Evolutionary conservation across 1,139 yeast species (phyloP).

Genomic region (Arxiozyma telluris): DNA sequence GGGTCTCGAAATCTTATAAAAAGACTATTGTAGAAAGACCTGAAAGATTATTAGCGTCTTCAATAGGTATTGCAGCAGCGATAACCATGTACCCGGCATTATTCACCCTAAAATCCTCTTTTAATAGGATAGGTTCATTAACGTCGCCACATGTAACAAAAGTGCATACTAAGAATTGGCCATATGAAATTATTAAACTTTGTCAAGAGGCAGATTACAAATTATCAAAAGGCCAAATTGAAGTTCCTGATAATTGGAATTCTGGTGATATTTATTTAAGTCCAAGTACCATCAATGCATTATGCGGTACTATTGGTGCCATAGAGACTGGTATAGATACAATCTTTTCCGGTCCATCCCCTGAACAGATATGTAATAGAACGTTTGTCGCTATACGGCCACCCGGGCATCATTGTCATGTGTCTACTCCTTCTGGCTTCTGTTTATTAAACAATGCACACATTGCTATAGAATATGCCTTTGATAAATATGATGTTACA

Average conservation of each 20-base stretch:
- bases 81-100: slow-evolving; percentile 58
- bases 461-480: slow-evolving; percentile 74
- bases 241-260: slow-evolving; percentile 78
- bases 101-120: slow-evolving; percentile 42
- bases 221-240: slow-evolving; percentile 48
- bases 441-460: slow-evolving; percentile 78
- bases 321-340: slow-evolving; percentile 65
- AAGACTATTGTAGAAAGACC: slow-evolving; percentile 78
- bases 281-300: slow-evolving; percentile 58
- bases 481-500: slow-evolving; percentile 51
- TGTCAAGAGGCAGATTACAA: slow-evolving; percentile 54
- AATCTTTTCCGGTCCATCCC: slow-evolving; percentile 33
- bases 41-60: slow-evolving; percentile 65
- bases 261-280: slow-evolving; percentile 74
- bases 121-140: slow-evolving; percentile 20
- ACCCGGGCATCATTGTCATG: slow-evolving; percentile 89
- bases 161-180: slow-evolving; percentile 77
- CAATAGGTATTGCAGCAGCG: slow-evolving; percentile 74
- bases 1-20: slow-evolving; percentile 65
- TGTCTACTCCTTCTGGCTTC: slow-evolving; percentile 79
- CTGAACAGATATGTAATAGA: slow-evolving; percentile 38
- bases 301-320: slow-evolving; percentile 75
- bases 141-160: slow-evolving; percentile 48
- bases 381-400: slow-evolving; percentile 71
- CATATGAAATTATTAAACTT: slow-evolving; percentile 47